These are phyloP conservation scores for Meredithiella fracta DNA, from an alignment of 2,329 filamentous ascomycete species.

Conservation along the genomic window DNA sequence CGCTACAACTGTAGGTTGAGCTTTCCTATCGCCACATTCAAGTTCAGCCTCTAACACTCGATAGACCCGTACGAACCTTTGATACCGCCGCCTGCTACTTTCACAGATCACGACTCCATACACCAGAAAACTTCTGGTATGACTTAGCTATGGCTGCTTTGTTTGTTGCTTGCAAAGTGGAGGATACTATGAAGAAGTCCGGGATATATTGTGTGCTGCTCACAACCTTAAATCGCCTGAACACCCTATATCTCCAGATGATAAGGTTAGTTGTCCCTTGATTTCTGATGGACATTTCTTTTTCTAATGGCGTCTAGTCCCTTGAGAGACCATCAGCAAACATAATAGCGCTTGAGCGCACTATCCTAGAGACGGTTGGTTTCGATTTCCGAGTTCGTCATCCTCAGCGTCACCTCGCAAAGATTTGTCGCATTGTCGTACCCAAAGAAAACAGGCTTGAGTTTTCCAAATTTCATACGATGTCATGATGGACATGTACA, in stretches of 20 bases:
- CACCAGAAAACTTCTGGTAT: conserved; percentile 71
- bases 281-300: not conserved
- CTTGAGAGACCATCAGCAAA: conserved; percentile 67
- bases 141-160: conserved; percentile 79
- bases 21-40: conserved; percentile 13
- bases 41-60: conserved; percentile 1
- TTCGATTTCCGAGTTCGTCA: conserved; percentile 89
- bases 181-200: conserved; percentile 97
- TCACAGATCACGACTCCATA: conserved; percentile 78
- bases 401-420: conserved; percentile 70
- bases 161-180: conserved; percentile 90
- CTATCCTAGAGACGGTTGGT: conserved; percentile 80
- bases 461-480: conserved; percentile 57
- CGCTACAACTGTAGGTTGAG: conserved; percentile 55
- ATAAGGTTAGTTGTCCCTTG: conserved; percentile 43
- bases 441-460: conserved; percentile 31
- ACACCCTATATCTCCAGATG: conserved; percentile 60
- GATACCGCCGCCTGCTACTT: conserved; percentile 86
- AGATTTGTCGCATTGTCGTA: conserved; percentile 49
- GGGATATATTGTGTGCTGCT: conserved; percentile 77
- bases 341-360: conserved; percentile 76
- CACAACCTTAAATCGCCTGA: conserved; percentile 64
- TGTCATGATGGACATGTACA: conserved; percentile 77
- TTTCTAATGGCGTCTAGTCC: conserved; percentile 32
- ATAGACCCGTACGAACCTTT: conserved; percentile 73